These are phyloP conservation scores for Cladosporium oxysporum DNA, from an alignment of 2,329 filamentous ascomycete genomes.

Conservation along the genomic window DNA sequence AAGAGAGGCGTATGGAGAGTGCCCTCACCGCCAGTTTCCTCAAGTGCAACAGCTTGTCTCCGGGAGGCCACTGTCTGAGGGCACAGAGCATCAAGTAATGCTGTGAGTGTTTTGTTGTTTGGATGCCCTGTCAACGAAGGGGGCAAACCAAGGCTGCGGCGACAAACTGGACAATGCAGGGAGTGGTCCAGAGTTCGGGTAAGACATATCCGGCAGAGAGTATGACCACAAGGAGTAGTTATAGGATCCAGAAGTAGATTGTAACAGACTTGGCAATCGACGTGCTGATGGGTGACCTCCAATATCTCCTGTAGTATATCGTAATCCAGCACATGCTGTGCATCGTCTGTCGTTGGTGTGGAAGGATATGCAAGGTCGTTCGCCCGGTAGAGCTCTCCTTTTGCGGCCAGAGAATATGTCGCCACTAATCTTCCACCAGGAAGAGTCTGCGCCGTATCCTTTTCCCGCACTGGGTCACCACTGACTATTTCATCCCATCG, in stretches of 20 bases:
- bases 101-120: conserved; percentile 64
- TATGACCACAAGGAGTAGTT: conserved; percentile 85
- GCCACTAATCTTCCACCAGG: conserved; percentile 63
- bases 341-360: conserved; percentile 33
- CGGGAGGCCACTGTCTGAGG: conserved; percentile 64
- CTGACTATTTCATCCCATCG: conserved; percentile 39
- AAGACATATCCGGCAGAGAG: conserved; percentile 80
- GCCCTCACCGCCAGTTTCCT: conserved; percentile 57
- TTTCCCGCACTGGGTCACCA: conserved; percentile 38
- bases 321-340: conserved; percentile 47
- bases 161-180: conserved; percentile 77
- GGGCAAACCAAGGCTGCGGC: conserved; percentile 61
- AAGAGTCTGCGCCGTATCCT: conserved; percentile 44
- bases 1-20: conserved; percentile 71
- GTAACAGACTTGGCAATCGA: conserved; percentile 90
- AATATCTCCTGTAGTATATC: conserved; percentile 60
- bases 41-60: conserved; percentile 56
- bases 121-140: conserved; percentile 52
- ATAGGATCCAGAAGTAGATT: conserved; percentile 77
- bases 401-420: conserved; percentile 65
- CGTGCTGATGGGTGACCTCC: conserved; percentile 64
- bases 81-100: conserved; percentile 69
- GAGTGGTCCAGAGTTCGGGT: conserved; percentile 76
- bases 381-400: conserved; percentile 61
- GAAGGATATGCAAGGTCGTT: conserved; percentile 29